Percentiles rank a stretch among this genome's conserved stretches.
Evolutionary conservation across 1,284 basidiomycete genomes (phyloP).

Genomic region (Apiotrichum gracile): DNA sequence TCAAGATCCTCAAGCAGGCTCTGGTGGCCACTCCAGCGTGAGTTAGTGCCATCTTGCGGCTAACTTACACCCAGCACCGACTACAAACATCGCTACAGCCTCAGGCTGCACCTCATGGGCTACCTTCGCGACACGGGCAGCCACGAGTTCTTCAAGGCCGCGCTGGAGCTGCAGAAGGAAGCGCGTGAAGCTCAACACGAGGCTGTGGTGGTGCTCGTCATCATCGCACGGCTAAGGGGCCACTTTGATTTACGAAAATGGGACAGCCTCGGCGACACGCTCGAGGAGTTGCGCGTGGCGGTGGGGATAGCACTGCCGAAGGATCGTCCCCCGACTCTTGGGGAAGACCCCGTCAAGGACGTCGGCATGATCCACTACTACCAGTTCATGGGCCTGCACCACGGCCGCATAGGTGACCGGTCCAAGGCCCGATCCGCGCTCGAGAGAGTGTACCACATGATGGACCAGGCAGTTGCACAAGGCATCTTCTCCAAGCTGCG

Average conservation of each 20-base stretch:
- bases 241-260: slow-evolving; percentile 31
- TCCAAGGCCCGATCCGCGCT: slow-evolving; percentile 15
- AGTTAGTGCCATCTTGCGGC: neutral
- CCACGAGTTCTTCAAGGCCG: slow-evolving; percentile 21
- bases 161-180: slow-evolving; percentile 21
- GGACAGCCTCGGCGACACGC: slow-evolving; percentile 22
- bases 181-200: too few species aligned
- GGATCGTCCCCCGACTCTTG: too few species aligned
- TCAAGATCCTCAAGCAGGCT: slow-evolving; percentile 24
- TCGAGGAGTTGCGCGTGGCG: too few species aligned
- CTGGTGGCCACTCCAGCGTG: slow-evolving; percentile 13
- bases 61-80: slow-evolving; percentile 15
- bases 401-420: slow-evolving; percentile 33
- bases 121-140: slow-evolving; percentile 15
- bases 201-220: slow-evolving; percentile 22
- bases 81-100: slow-evolving; percentile 22
- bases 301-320: too few species aligned
- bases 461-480: slow-evolving; percentile 26
- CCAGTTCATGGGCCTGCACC: slow-evolving; percentile 24
- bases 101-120: slow-evolving; percentile 24
- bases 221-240: slow-evolving; percentile 21
- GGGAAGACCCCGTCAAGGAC: neutral
- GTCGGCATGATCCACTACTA: slow-evolving; percentile 23
- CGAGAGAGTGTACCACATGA: slow-evolving; percentile 25
- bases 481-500: slow-evolving; percentile 18